These are phyloP conservation scores for Phialophora verrucosa DNA, from an alignment of 2,329 filamentous ascomycete genomes.

Conservation along the genomic window DNA sequence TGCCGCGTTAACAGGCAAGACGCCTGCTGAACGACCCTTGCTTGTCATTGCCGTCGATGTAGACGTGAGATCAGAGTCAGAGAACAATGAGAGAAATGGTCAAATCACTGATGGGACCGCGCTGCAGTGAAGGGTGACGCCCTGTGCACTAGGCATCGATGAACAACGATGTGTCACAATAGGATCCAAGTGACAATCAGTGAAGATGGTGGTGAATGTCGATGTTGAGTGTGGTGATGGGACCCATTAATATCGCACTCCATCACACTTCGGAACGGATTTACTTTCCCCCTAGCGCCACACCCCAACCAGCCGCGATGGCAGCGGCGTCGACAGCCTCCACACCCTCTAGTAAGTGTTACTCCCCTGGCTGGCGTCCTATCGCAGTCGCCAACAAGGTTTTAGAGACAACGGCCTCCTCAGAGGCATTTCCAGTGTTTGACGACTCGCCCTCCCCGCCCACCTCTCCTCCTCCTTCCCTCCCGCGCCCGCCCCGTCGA, in stretches of 20 bases:
- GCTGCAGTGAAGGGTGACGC: neutral
- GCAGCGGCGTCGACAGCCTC: conserved; percentile 17
- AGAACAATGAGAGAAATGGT: conserved; percentile 13
- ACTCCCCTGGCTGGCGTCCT: conserved; percentile 10
- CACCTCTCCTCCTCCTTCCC: conserved; percentile 19
- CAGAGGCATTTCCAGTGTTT: conserved; percentile 33
- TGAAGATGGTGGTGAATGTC: conserved; percentile 11
- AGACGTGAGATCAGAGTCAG: conserved; percentile 8
- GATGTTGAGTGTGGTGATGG: neutral
- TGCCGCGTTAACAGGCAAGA: conserved; percentile 57
- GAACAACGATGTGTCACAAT: conserved; percentile 5
- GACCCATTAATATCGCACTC: conserved; percentile 19
- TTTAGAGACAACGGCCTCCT: conserved; percentile 20
- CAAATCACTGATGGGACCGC: neutral
- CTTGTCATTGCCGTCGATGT: conserved; percentile 28
- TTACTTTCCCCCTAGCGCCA: conserved; percentile 25
- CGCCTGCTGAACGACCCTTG: conserved; percentile 54
- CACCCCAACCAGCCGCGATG: conserved; percentile 9
- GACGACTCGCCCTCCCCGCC: conserved; percentile 23
- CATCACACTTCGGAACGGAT: conserved; percentile 15
- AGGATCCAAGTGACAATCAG: conserved; percentile 8
- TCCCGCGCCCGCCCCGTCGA: conserved; percentile 22
- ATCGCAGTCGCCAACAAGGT: conserved; percentile 20
- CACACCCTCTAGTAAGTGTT: conserved; percentile 16
- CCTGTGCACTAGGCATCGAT: conserved; percentile 4